phyloP scores from a whole-genome alignment of 192 early-diverging fungal genomes.

The Backusella psychrophila region DNA sequence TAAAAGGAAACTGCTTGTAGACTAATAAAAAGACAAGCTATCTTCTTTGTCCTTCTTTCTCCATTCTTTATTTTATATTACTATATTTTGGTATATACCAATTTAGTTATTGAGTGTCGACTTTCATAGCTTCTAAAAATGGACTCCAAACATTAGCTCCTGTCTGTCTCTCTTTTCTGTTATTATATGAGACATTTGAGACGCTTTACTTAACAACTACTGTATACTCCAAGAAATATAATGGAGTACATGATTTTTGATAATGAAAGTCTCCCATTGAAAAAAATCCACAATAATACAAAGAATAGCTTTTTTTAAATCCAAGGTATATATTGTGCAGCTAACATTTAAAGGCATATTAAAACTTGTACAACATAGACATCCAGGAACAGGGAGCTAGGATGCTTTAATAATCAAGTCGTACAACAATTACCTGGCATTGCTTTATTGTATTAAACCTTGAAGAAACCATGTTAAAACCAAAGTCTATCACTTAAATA shows the following conservation, averaged over 20 bases:
- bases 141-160: not conserved
- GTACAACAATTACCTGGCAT: not conserved
- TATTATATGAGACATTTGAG: not conserved
- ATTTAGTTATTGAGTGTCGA: not conserved
- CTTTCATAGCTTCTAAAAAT: not conserved
- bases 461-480: not conserved
- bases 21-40: not conserved
- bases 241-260: not conserved
- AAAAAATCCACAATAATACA: not conserved
- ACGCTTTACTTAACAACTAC: not conserved
- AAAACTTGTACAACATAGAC: not conserved
- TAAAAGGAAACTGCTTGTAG: not conserved
- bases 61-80: not conserved
- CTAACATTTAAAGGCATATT: not conserved
- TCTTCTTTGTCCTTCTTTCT: not conserved
- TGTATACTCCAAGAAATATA: not conserved
- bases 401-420: not conserved
- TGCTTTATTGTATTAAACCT: not conserved
- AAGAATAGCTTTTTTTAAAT: not conserved
- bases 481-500: not conserved
- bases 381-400: not conserved
- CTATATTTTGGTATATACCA: not conserved
- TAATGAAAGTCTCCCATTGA: not conserved
- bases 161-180: not conserved
- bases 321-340: not conserved